A percentile compares a stretch with the other conserved stretches of the same genome.
Conservation (phyloP, 148 eudicot species). For the Silene uniflora region DNA sequence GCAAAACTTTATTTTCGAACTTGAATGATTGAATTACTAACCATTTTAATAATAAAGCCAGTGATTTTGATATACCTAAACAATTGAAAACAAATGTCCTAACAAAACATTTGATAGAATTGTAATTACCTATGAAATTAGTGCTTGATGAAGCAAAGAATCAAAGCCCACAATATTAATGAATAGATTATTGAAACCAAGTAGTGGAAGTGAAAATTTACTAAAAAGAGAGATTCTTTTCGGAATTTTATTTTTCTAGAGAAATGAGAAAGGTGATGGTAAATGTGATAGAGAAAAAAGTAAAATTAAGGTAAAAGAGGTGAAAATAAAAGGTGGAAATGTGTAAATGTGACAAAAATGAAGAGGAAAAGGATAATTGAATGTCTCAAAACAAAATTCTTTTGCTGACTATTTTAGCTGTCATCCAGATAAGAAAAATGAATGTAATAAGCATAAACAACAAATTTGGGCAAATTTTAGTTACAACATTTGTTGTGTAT, state of each 20-base stretch:
- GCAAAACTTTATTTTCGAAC: too few relatives aligned
- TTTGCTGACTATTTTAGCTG: conserved; percentile 5
- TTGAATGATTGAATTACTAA: too few relatives aligned
- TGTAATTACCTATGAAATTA: conserved; percentile 3
- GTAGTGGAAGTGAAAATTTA: conserved; percentile 4
- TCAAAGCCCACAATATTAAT: neutral
- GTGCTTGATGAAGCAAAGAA: neutral
- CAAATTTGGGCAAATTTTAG: neutral
- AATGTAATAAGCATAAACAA: conserved; percentile 2
- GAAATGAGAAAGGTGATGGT: conserved; percentile 6
- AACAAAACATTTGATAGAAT: neutral
- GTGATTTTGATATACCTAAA: too few relatives aligned
- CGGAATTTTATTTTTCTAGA: neutral
- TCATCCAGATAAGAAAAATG: neutral
- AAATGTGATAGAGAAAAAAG: neutral
- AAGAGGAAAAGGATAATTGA: conserved; percentile 3
- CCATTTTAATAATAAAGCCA: too few relatives aligned
- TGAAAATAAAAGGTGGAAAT: conserved; percentile 22
- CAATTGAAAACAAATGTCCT: neutral
- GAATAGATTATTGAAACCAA: neutral
- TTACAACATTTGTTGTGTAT: conserved; percentile 5
- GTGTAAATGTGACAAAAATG: conserved; percentile 5
- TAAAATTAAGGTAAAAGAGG: neutral
- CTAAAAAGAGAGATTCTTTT: neutral
- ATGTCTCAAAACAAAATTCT: neutral